These are phyloP conservation scores for Malbranchea cinnamomea DNA, from an alignment of 2,329 filamentous ascomycete genomes.

Conservation along the genomic window DNA sequence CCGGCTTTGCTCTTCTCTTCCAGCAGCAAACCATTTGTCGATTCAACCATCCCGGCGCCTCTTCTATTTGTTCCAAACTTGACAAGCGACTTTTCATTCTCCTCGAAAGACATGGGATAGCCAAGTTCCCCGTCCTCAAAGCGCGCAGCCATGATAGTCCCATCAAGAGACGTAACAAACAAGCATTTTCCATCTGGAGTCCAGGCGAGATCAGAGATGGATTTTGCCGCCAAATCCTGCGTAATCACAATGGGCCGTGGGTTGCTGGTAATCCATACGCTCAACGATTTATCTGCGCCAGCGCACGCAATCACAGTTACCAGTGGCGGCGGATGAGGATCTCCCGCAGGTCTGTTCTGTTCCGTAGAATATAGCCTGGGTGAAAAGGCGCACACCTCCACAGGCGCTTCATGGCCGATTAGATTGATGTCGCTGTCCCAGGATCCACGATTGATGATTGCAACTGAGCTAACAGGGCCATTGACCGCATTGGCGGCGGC, in stretches of 20 bases:
- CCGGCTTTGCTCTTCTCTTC: constrained; percentile 88
- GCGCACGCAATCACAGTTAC: constrained; percentile 95
- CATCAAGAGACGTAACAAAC: constrained; percentile 77
- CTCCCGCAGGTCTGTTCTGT: constrained; percentile 38
- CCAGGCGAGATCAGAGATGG: constrained; percentile 90
- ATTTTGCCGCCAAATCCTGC: constrained; percentile 77
- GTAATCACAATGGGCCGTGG: constrained; percentile 80
- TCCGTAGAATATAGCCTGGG: constrained; percentile 72
- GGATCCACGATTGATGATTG: constrained; percentile 77
- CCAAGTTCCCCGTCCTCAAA: constrained; percentile 83
- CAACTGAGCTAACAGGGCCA: constrained; percentile 89
- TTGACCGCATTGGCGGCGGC: constrained; percentile 95
- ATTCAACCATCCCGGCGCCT: constrained; percentile 81
- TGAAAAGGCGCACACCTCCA: constrained; percentile 94
- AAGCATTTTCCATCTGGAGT: constrained; percentile 78
- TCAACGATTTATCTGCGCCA: constrained; percentile 89
- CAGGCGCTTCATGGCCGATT: constrained; percentile 91
- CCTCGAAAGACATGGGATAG: constrained; percentile 68
- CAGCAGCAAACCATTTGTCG: constrained; percentile 70
- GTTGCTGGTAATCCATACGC: constrained; percentile 95
- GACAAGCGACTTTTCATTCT: constrained; percentile 83
- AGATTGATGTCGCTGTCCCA: constrained; percentile 98
- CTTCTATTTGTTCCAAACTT: constrained; percentile 84
- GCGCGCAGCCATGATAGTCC: constrained; percentile 64
- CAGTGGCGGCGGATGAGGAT: constrained; percentile 30